Conservation (phyloP, 2,329 filamentous ascomycete genomes). For the Sarocladiaceae sp. region DNA sequence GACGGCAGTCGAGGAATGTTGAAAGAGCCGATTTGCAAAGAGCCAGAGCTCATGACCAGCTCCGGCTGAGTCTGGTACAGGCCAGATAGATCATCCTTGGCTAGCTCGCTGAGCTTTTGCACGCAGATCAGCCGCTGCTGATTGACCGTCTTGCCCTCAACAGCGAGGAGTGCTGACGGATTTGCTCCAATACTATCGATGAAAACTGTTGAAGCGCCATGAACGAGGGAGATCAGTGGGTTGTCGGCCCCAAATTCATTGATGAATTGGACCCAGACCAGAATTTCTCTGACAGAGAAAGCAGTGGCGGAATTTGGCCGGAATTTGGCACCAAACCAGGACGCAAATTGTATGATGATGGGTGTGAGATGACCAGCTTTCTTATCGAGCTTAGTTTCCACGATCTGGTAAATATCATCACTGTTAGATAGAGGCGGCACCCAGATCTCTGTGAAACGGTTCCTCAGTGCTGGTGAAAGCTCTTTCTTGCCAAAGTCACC, state of each 20-base stretch:
- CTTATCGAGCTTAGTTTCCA: slow-evolving; percentile 66
- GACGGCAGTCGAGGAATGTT: slow-evolving; percentile 51
- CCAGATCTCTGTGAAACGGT: slow-evolving; percentile 99
- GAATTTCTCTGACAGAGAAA: slow-evolving; percentile 86
- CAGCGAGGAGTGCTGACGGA: slow-evolving; percentile 79
- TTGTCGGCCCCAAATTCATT: slow-evolving; percentile 58
- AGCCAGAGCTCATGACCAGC: slow-evolving; percentile 47
- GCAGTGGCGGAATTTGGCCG: slow-evolving; percentile 68
- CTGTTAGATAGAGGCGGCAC: slow-evolving; percentile 82
- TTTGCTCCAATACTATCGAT: slow-evolving; percentile 95
- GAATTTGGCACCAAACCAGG: slow-evolving; percentile 87
- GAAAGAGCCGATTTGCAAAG: slow-evolving; percentile 71
- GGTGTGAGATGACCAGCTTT: slow-evolving; percentile 54
- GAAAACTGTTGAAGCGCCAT: slow-evolving; percentile 93
- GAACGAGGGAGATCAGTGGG: slow-evolving; percentile 50
- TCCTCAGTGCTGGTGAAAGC: slow-evolving; percentile 87
- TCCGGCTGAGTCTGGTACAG: slow-evolving; percentile 63
- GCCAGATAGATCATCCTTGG: slow-evolving; percentile 55
- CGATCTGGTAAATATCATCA: slow-evolving; percentile 84
- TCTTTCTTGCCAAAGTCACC: slow-evolving; percentile 98
- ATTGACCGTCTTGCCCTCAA: slow-evolving; percentile 64
- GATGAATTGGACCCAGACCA: slow-evolving; percentile 91
- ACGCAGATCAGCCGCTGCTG: slow-evolving; percentile 72
- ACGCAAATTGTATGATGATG: slow-evolving; percentile 78
- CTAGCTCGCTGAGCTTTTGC: slow-evolving; percentile 62